phyloP scores from a whole-genome alignment of 805 yeast genomes.

The Pichia nakasei region DNA sequence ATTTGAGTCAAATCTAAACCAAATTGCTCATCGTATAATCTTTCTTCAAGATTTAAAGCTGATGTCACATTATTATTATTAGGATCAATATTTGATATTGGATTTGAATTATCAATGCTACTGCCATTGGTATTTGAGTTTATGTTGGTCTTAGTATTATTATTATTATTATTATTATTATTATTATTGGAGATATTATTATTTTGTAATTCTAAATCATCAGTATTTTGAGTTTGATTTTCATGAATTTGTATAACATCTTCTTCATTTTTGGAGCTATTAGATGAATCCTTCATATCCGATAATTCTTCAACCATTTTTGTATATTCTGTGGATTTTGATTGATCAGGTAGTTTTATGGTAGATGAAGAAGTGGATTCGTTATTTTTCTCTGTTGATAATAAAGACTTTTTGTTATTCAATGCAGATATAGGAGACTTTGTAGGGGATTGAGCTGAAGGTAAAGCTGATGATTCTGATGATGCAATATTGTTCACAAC shows the following conservation, averaged over 20 bases:
- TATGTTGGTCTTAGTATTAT: background rate
- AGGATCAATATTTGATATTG: constrained; percentile 3
- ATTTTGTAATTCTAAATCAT: constrained; percentile 8
- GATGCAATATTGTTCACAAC: background rate
- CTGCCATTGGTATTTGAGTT: background rate
- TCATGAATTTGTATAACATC: constrained; percentile 19
- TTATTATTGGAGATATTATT: background rate
- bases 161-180: background rate
- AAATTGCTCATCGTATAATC: constrained; percentile 16
- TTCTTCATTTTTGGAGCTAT: constrained; percentile 25
- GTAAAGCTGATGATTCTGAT: too few relatives aligned
- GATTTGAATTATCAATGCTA: background rate
- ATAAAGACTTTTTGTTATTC: too few relatives aligned
- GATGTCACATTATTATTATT: background rate
- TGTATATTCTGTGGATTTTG: constrained; percentile 6
- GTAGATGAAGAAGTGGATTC: background rate
- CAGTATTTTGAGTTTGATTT: constrained; percentile 9
- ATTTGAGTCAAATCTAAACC: constrained; percentile 50
- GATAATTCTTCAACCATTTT: constrained; percentile 23
- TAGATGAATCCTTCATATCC: constrained; percentile 27
- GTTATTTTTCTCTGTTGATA: background rate
- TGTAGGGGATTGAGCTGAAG: too few relatives aligned
- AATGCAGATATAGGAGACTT: too few relatives aligned
- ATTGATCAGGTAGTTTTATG: background rate
- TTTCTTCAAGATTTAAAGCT: constrained; percentile 14